A percentile compares a stretch with the other conserved stretches of the same genome.
These are phyloP conservation scores for Mycena albidolilacea DNA, from an alignment of 768 basidiomycete genomes.

Conservation along the genomic window DNA sequence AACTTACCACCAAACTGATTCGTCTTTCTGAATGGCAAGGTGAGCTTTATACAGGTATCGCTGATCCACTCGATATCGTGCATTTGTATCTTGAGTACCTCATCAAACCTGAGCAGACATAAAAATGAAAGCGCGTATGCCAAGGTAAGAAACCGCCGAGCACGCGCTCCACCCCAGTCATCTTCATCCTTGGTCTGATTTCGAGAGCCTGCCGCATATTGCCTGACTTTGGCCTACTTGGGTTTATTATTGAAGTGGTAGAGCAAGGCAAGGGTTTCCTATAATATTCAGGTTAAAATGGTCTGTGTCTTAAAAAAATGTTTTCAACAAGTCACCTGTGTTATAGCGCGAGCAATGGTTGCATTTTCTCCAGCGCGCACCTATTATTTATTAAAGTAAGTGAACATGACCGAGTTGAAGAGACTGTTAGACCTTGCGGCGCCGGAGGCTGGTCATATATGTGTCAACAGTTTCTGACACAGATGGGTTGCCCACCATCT, in stretches of 20 bases:
- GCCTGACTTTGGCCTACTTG: background rate
- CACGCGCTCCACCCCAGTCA: conserved; percentile 48
- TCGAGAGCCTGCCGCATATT: conserved; percentile 13
- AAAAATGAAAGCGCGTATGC: conserved; percentile 51
- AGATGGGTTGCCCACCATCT: background rate
- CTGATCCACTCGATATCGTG: conserved; percentile 44
- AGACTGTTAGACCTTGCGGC: background rate
- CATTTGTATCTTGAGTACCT: conserved; percentile 50
- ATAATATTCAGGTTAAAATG: too few species aligned
- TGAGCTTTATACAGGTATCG: conserved; percentile 29
- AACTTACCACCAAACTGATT: background rate
- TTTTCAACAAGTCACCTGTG: background rate
- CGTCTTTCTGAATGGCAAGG: background rate
- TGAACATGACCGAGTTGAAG: too few species aligned
- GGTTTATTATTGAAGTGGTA: background rate
- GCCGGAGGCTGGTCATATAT: background rate
- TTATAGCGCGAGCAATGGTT: background rate
- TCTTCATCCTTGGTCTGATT: conserved; percentile 6
- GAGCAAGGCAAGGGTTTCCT: background rate
- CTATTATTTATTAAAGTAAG: background rate
- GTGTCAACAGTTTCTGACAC: background rate
- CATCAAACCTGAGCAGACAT: conserved; percentile 51
- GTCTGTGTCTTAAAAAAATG: too few species aligned
- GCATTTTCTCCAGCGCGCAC: background rate
- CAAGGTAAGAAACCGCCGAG: conserved; percentile 44